Percentiles rank a stretch among this genome's conserved stretches.
phyloP scores from a whole-genome alignment of 2,329 filamentous ascomycete genomes.

The Coccinonectria pachysandricola region DNA sequence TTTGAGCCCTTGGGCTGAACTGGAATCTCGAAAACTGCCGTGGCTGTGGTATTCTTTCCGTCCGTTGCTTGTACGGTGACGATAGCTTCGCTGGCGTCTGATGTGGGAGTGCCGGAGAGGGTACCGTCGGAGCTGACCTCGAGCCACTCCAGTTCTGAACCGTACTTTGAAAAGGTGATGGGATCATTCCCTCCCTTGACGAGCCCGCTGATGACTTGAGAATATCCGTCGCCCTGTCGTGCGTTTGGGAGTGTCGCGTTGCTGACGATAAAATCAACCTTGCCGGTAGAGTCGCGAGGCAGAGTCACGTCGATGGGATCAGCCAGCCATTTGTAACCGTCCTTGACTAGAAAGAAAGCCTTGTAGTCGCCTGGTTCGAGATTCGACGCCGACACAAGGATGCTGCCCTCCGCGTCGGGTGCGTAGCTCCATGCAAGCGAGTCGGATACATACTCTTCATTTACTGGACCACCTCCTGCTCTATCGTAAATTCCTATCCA shows the following conservation, averaged over 20 bases:
- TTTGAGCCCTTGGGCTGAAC: slow-evolving; percentile 15
- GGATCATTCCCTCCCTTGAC: slow-evolving; percentile 16
- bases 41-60: slow-evolving; percentile 16
- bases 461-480: not conserved
- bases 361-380: slow-evolving; percentile 23
- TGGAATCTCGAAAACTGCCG: slow-evolving; percentile 23
- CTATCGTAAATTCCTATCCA: not conserved
- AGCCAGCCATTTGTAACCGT: slow-evolving; percentile 27
- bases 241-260: slow-evolving; percentile 26
- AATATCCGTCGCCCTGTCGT: slow-evolving; percentile 23
- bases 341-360: slow-evolving; percentile 26
- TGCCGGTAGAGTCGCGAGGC: slow-evolving; percentile 8
- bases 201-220: slow-evolving; percentile 23
- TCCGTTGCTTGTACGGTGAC: slow-evolving; percentile 19
- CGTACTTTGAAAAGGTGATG: slow-evolving; percentile 19
- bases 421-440: slow-evolving; percentile 23
- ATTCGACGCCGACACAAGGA: slow-evolving; percentile 14
- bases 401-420: slow-evolving; percentile 15
- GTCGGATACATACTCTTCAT: not conserved
- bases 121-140: slow-evolving; percentile 21
- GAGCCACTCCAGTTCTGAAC: slow-evolving; percentile 22
- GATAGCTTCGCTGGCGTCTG: slow-evolving; percentile 11
- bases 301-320: slow-evolving; percentile 22
- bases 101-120: slow-evolving; percentile 25
- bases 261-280: slow-evolving; percentile 21